These are phyloP conservation scores for Cystofilobasidium macerans DNA, from an alignment of 768 basidiomycete species.

Conservation along the genomic window DNA sequence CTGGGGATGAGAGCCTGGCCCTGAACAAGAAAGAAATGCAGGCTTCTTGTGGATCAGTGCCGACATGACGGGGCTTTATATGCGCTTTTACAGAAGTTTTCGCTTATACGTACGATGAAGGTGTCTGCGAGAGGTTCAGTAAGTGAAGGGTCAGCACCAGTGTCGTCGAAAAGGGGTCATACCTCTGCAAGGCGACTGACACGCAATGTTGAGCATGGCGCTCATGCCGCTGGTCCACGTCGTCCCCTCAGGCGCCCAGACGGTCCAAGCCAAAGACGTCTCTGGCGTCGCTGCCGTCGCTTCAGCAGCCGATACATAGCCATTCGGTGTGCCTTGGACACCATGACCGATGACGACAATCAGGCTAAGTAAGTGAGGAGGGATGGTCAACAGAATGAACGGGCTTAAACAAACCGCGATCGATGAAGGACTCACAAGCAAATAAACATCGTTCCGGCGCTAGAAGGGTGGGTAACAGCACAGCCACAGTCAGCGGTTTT, in stretches of 20 bases:
- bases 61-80: too few species aligned
- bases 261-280: conserved; percentile 25
- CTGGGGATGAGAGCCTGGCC: conserved; percentile 32
- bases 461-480: too few species aligned
- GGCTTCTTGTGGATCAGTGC: too few species aligned
- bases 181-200: too few species aligned
- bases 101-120: not conserved
- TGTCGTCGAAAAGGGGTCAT: too few species aligned
- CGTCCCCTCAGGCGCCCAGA: conserved; percentile 31
- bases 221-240: conserved; percentile 28
- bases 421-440: conserved; percentile 11
- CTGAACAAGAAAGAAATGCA: conserved; percentile 16
- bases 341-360: conserved; percentile 31
- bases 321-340: conserved; percentile 30
- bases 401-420: not conserved
- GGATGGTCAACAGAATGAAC: not conserved
- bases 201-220: conserved; percentile 2
- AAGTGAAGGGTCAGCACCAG: conserved; percentile 18
- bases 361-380: conserved; percentile 3
- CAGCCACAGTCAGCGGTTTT: too few species aligned
- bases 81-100: too few species aligned
- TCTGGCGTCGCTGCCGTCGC: conserved; percentile 20
- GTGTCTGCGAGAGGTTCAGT: conserved; percentile 16
- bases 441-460: conserved; percentile 26
- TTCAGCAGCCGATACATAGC: conserved; percentile 20